phyloP scores from a whole-genome alignment of 345 rosid species.

The Citrus glauca region DNA sequence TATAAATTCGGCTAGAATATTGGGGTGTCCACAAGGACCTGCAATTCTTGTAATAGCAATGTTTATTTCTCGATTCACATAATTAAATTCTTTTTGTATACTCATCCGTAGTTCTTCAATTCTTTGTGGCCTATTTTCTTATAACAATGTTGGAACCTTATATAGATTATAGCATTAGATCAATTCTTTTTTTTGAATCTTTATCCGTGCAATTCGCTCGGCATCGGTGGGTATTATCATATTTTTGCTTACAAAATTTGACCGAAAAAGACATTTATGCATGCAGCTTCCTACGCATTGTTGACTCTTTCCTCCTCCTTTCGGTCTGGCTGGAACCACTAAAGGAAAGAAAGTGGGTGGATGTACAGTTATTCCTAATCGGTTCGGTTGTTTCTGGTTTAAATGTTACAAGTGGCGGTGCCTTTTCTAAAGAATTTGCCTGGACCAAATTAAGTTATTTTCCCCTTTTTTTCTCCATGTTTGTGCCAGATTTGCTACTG shows the following conservation, averaged over 20 bases:
- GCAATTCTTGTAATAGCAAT: too few species aligned
- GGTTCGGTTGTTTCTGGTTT: not conserved
- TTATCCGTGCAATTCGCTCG: too few species aligned
- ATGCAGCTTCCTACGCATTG: not conserved
- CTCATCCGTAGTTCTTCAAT: too few species aligned
- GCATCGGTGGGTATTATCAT: too few species aligned
- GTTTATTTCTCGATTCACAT: too few species aligned
- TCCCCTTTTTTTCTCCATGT: not conserved
- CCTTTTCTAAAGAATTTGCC: not conserved
- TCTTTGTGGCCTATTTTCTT: too few species aligned
- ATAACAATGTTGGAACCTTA: too few species aligned
- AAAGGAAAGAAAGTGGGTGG: not conserved
- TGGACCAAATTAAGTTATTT: not conserved
- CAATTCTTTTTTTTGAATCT: too few species aligned
- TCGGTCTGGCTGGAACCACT: not conserved
- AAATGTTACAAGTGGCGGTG: not conserved
- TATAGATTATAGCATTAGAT: too few species aligned
- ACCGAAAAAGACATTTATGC: not conserved
- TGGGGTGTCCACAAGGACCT: too few species aligned
- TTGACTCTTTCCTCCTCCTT: not conserved
- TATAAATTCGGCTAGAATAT: not conserved
- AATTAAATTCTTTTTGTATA: too few species aligned
- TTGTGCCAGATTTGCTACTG: not conserved
- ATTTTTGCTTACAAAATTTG: not conserved
- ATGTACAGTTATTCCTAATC: too few species aligned